Evolutionary conservation across 768 basidiomycete genomes (phyloP).

Genomic region (Lentinula aciculospora): DNA sequence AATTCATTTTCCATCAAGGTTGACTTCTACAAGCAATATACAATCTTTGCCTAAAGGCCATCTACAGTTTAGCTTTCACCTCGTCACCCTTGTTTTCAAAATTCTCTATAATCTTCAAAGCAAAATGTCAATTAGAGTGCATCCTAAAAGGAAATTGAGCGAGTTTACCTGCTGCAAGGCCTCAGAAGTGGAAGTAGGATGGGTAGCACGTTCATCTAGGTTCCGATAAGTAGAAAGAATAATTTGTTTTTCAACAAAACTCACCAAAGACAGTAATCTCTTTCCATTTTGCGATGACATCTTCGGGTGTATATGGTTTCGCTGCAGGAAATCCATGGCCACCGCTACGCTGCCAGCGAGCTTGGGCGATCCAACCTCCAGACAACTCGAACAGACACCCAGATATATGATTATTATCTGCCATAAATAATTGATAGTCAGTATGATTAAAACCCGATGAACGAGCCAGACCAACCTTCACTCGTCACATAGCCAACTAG

Average conservation of each 20-base stretch:
- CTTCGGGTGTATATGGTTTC: slow-evolving; percentile 72
- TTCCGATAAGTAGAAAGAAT: slow-evolving; percentile 1
- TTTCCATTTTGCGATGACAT: slow-evolving; percentile 74
- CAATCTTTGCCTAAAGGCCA: too few species aligned
- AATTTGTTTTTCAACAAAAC: slow-evolving; percentile 15
- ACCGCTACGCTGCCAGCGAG: slow-evolving; percentile 88
- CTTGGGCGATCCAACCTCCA: slow-evolving; percentile 90
- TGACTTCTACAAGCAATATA: neutral
- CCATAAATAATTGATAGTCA: neutral
- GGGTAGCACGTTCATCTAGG: slow-evolving; percentile 71
- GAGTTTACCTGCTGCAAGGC: slow-evolving; percentile 62
- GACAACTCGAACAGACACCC: slow-evolving; percentile 80
- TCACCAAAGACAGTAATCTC: slow-evolving; percentile 80
- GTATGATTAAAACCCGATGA: neutral
- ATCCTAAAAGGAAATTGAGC: slow-evolving; percentile 9
- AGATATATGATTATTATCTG: slow-evolving; percentile 67
- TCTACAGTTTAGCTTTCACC: slow-evolving; percentile 50
- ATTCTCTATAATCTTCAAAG: slow-evolving; percentile 38
- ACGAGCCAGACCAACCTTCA: slow-evolving; percentile 37
- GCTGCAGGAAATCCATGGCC: slow-evolving; percentile 86
- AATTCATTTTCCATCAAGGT: neutral
- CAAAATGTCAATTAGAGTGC: neutral
- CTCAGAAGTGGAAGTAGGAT: slow-evolving; percentile 73
- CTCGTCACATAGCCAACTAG: slow-evolving; percentile 88
- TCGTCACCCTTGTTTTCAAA: slow-evolving; percentile 40